Evolutionary conservation across 768 basidiomycete species (phyloP).

Genomic region (Amanita fuliginea): DNA sequence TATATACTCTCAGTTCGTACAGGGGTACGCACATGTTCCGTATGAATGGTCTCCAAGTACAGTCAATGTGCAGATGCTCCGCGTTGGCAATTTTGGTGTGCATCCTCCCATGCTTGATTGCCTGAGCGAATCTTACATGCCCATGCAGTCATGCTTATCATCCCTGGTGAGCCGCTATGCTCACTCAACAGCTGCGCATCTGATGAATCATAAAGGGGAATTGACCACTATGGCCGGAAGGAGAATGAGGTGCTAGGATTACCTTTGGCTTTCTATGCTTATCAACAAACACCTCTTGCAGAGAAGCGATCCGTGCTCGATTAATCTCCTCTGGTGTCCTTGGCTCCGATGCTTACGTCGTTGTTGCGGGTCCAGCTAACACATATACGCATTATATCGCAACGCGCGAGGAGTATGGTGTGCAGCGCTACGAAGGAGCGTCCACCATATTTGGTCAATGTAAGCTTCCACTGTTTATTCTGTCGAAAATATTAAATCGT

Average conservation of each 20-base stretch:
- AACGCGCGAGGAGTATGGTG: constrained; percentile 60
- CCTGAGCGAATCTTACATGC: not conserved
- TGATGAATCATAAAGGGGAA: constrained; percentile 32
- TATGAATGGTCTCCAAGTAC: constrained; percentile 69
- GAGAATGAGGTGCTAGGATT: constrained; percentile 48
- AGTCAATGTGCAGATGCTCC: constrained; percentile 70
- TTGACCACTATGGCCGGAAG: constrained; percentile 77
- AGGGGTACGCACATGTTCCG: constrained; percentile 57
- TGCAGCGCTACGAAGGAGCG: constrained; percentile 76
- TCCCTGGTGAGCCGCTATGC: constrained; percentile 37
- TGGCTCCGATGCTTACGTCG: constrained; percentile 61
- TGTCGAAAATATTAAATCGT: constrained; percentile 1
- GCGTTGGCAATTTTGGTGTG: constrained; percentile 57
- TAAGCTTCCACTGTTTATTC: constrained; percentile 21
- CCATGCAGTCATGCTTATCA: constrained; percentile 49
- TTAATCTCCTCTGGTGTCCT: constrained; percentile 55
- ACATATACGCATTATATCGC: constrained; percentile 69
- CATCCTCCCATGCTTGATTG: constrained; percentile 8
- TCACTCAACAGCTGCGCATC: constrained; percentile 6
- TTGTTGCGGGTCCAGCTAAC: constrained; percentile 74
- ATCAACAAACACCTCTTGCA: constrained; percentile 16
- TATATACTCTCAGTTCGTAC: constrained; percentile 8
- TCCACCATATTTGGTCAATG: constrained; percentile 71
- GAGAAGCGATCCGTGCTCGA: constrained; percentile 54
- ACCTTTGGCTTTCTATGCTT: not conserved